These are phyloP conservation scores for Talaromyces borbonicus DNA, from an alignment of 495 filamentous ascomycete species.

Conservation along the genomic window DNA sequence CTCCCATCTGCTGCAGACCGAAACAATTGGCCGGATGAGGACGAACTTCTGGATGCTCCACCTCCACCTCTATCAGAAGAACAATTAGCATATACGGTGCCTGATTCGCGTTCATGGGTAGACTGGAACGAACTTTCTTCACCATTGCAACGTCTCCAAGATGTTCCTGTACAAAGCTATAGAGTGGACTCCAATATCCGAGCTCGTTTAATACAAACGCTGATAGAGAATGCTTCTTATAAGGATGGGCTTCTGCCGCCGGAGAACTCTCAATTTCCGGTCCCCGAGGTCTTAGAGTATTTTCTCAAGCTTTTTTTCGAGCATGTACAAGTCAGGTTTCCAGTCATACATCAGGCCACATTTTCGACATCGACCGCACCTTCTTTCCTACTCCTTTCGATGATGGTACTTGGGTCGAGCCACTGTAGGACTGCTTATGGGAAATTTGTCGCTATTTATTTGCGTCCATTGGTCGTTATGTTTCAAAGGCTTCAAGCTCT, in stretches of 20 bases:
- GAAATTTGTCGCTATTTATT: conserved; percentile 10
- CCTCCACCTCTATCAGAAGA: not conserved
- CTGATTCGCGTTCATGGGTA: not conserved
- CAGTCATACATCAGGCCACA: conserved; percentile 18
- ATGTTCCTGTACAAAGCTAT: not conserved
- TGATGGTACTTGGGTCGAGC: conserved; percentile 17
- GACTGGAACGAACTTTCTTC: not conserved
- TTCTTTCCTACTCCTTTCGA: conserved; percentile 14
- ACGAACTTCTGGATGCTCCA: not conserved
- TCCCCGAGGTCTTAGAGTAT: conserved; percentile 5
- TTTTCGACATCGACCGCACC: conserved; percentile 13
- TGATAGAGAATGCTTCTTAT: not conserved
- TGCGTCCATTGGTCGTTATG: conserved; percentile 6
- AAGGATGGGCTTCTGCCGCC: not conserved
- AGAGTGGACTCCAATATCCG: not conserved
- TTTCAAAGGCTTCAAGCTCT: conserved; percentile 12
- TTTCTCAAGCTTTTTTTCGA: conserved; percentile 16
- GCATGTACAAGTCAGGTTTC: conserved; percentile 19
- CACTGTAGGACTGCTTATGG: conserved; percentile 13
- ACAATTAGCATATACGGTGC: not conserved
- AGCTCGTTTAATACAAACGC: not conserved
- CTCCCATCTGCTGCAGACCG: conserved; percentile 10
- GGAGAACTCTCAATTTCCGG: not conserved
- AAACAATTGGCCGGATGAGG: not conserved
- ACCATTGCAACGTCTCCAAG: not conserved